Evolutionary conservation across 2,329 filamentous ascomycete species (phyloP).

Genomic region (Echinosphaeria canescens): DNA sequence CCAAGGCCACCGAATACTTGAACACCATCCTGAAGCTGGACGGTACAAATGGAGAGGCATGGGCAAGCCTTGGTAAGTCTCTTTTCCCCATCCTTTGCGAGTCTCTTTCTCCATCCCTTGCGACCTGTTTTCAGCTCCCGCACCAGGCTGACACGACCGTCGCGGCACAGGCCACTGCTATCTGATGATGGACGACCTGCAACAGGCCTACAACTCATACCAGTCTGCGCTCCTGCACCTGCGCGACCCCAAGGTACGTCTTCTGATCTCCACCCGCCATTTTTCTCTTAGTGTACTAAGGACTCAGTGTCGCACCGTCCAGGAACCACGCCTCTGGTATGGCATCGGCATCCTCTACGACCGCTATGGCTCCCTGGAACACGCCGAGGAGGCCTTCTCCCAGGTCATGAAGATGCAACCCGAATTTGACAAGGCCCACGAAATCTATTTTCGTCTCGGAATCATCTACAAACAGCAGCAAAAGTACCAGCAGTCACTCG

Average conservation of each 20-base stretch:
- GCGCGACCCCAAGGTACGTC: constrained; percentile 66
- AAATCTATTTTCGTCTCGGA: constrained; percentile 96
- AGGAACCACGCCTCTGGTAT: constrained; percentile 95
- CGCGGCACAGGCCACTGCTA: constrained; percentile 64
- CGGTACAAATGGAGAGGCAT: constrained; percentile 75
- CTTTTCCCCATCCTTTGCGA: constrained; percentile 7
- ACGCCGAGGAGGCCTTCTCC: constrained; percentile 94
- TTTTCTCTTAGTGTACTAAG: background rate
- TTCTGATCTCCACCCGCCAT: background rate
- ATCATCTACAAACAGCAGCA: constrained; percentile 99
- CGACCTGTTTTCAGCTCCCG: too few species aligned
- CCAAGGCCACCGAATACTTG: constrained; percentile 83
- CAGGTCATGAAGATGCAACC: constrained; percentile 98
- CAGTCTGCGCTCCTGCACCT: constrained; percentile 89
- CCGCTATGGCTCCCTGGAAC: constrained; percentile 85
- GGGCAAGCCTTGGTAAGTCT: constrained; percentile 67
- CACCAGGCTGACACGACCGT: background rate
- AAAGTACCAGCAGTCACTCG: constrained; percentile 79
- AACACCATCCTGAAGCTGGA: constrained; percentile 84
- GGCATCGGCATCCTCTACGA: constrained; percentile 97
- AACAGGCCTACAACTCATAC: constrained; percentile 92
- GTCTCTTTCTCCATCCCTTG: constrained; percentile 6
- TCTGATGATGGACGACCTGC: constrained; percentile 95
- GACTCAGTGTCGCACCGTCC: constrained; percentile 15
- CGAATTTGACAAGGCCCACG: constrained; percentile 94